A percentile compares a stretch with the other conserved stretches of the same genome.
These are phyloP conservation scores for Fusarium multiceps DNA, from an alignment of 2,329 filamentous ascomycete species.

Conservation along the genomic window DNA sequence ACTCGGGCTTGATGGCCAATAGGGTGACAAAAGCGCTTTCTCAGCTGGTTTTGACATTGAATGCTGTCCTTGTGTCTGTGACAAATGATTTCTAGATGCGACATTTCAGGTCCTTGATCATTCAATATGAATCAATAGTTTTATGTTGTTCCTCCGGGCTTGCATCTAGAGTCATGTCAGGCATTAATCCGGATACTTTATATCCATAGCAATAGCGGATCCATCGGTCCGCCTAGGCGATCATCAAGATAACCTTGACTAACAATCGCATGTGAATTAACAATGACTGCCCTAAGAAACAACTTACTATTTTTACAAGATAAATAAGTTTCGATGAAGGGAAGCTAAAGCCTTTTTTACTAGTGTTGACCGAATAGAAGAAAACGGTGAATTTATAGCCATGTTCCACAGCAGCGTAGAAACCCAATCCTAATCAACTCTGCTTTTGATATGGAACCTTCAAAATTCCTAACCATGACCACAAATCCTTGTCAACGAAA, in stretches of 20 bases:
- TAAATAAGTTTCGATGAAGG: no score
- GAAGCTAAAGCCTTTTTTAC: neutral
- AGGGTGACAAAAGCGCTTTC: neutral
- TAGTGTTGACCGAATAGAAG: neutral
- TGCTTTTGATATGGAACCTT: neutral
- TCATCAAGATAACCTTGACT: neutral
- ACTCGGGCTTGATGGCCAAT: slow-evolving; percentile 18
- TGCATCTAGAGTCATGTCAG: neutral
- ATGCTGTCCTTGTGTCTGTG: neutral
- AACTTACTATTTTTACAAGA: neutral
- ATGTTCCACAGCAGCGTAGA: slow-evolving; percentile 20
- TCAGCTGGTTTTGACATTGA: neutral
- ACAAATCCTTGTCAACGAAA: slow-evolving; percentile 26
- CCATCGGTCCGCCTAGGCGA: neutral
- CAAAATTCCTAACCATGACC: slow-evolving; percentile 12
- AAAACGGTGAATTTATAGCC: neutral
- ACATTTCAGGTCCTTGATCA: neutral
- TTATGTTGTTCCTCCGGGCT: neutral
- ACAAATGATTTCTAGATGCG: neutral
- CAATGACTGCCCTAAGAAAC: neutral
- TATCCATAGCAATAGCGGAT: neutral
- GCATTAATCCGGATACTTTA: neutral
- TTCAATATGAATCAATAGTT: neutral
- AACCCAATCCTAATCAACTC: neutral
- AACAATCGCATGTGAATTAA: neutral